A percentile compares a stretch with the other conserved stretches of the same genome.
phyloP scores from a whole-genome alignment of 257 asterid genomes.

The Scutellaria minor region DNA sequence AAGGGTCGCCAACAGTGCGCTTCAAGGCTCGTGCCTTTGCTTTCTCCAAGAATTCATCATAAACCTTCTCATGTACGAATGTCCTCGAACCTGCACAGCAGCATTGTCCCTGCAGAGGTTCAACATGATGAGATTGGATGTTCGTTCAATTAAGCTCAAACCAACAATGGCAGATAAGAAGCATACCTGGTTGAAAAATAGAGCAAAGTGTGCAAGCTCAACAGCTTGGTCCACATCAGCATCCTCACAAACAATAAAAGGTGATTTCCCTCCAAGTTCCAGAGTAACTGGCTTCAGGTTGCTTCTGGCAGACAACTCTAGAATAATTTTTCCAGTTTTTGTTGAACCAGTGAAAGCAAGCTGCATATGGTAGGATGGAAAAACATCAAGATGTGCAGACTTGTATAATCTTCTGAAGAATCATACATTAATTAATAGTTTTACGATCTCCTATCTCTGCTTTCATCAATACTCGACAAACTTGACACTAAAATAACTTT shows the following conservation, averaged over 20 bases:
- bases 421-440: background rate
- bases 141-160: background rate
- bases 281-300: slow-evolving; percentile 94
- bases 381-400: slow-evolving; percentile 21
- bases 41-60: slow-evolving; percentile 87
- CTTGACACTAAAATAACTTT: slow-evolving; percentile 17
- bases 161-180: slow-evolving; percentile 5
- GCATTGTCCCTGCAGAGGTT: slow-evolving; percentile 80
- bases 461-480: background rate
- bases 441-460: background rate
- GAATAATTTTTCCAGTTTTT: slow-evolving; percentile 75
- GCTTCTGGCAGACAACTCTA: slow-evolving; percentile 82
- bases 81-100: slow-evolving; percentile 97
- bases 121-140: background rate
- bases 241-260: slow-evolving; percentile 96
- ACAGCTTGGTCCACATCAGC: slow-evolving; percentile 93
- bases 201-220: slow-evolving; percentile 88
- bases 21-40: slow-evolving; percentile 73
- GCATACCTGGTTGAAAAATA: slow-evolving; percentile 90
- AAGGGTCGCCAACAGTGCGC: slow-evolving; percentile 94
- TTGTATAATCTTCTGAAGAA: slow-evolving; percentile 2
- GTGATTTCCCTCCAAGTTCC: slow-evolving; percentile 99
- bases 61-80: slow-evolving; percentile 81
- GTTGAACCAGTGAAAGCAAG: slow-evolving; percentile 98
- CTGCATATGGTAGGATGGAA: slow-evolving; percentile 46